phyloP scores from a whole-genome alignment of 768 basidiomycete genomes.

The Mycena filopes region DNA sequence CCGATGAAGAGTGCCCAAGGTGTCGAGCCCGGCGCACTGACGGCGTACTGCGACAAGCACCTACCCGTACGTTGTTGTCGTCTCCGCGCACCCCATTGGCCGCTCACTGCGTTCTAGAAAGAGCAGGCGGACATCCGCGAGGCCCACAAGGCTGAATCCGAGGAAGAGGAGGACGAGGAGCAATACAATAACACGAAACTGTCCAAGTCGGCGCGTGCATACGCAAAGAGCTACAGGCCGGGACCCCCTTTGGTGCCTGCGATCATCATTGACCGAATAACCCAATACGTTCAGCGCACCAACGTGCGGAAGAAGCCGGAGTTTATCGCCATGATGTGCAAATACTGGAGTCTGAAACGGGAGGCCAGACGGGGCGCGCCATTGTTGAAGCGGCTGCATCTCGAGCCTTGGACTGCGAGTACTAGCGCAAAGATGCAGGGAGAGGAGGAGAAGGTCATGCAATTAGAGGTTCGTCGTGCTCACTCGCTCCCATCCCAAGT shows the following conservation, averaged over 20 bases:
- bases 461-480: constrained; percentile 79
- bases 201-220: constrained; percentile 88
- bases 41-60: constrained; percentile 91
- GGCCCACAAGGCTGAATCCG: constrained; percentile 64
- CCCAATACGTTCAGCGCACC: constrained; percentile 78
- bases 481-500: neutral
- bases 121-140: constrained; percentile 74
- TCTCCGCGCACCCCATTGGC: neutral
- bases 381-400: constrained; percentile 88
- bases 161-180: constrained; percentile 52
- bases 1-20: constrained; percentile 89
- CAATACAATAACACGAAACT: constrained; percentile 52
- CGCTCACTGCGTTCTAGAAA: constrained; percentile 53
- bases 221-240: constrained; percentile 91
- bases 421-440: constrained; percentile 71
- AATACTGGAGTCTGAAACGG: constrained; percentile 98
- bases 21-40: constrained; percentile 75
- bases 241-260: constrained; percentile 93
- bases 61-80: constrained; percentile 71
- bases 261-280: constrained; percentile 82
- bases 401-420: constrained; percentile 97
- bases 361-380: constrained; percentile 95
- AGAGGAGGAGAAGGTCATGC: constrained; percentile 84
- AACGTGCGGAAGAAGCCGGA: constrained; percentile 78
- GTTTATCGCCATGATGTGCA: constrained; percentile 81